Evolutionary conservation across 2,329 filamentous ascomycete species (phyloP).

Genomic region (Pseudogymnoascus sp.): DNA sequence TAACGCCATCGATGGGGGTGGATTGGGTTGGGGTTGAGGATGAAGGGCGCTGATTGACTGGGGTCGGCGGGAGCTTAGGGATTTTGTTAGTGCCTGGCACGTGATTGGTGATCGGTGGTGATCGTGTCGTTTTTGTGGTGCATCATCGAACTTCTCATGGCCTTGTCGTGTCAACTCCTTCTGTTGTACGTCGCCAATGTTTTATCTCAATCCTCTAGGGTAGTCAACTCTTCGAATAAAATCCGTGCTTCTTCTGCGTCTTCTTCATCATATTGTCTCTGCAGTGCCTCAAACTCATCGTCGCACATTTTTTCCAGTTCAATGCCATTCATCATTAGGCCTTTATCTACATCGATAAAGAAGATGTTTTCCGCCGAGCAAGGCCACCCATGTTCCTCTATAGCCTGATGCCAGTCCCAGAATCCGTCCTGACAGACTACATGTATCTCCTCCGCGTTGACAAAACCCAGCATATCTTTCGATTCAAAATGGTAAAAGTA

Average conservation of each 20-base stretch:
- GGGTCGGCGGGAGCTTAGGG: not conserved
- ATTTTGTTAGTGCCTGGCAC: conserved; percentile 1
- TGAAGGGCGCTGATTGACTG: not conserved
- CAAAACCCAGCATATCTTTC: not conserved
- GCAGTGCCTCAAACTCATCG: not conserved
- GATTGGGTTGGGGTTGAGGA: not conserved
- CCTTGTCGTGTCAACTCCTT: not conserved
- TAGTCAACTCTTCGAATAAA: too few species aligned
- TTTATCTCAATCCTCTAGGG: too few species aligned
- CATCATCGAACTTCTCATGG: not conserved
- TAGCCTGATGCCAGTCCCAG: not conserved
- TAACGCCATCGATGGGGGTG: not conserved
- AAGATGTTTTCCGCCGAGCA: not conserved
- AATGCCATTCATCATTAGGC: not conserved
- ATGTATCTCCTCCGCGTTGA: not conserved
- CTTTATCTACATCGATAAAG: not conserved
- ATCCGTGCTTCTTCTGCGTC: not conserved
- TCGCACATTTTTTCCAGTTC: not conserved
- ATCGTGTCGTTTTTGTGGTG: not conserved
- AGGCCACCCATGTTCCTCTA: not conserved
- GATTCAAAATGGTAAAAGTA: not conserved
- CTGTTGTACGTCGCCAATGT: too few species aligned
- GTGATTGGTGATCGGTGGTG: not conserved
- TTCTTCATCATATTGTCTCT: not conserved
- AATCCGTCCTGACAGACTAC: not conserved